Evolutionary conservation across 257 asterid genomes (phyloP).

Genomic region (Cinchona pubescens): DNA sequence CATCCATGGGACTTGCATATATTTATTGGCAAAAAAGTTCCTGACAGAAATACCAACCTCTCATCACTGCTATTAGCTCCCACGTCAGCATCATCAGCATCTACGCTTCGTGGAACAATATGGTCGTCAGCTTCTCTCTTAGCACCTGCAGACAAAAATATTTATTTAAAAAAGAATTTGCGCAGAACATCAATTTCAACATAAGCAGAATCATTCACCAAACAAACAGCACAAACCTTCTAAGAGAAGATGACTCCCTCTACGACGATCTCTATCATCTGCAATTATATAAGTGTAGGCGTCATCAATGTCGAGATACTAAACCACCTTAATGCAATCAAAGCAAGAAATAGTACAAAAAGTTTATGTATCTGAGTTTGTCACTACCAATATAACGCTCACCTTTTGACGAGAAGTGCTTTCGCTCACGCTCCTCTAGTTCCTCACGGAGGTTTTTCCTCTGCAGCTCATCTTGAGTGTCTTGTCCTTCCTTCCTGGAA

Average conservation of each 20-base stretch:
- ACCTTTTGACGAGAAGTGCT: constrained; percentile 73
- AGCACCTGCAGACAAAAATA: constrained; percentile 42
- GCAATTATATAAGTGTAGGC: constrained; percentile 24
- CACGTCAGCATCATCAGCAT: constrained; percentile 83
- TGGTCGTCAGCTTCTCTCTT: constrained; percentile 79
- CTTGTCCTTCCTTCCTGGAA: constrained; percentile 78
- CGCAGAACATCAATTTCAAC: background rate
- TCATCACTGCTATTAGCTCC: constrained; percentile 60
- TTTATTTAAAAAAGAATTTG: background rate
- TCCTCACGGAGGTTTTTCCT: constrained; percentile 75
- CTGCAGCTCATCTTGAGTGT: constrained; percentile 72
- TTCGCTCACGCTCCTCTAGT: constrained; percentile 75
- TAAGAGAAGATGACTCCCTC: constrained; percentile 69
- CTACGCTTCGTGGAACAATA: constrained; percentile 66
- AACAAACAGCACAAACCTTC: constrained; percentile 56
- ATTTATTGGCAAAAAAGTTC: background rate
- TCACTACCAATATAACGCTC: constrained; percentile 20
- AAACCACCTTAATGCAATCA: background rate
- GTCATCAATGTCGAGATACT: background rate
- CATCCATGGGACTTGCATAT: background rate
- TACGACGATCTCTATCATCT: constrained; percentile 92
- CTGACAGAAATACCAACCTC: constrained; percentile 39
- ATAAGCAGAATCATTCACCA: background rate
- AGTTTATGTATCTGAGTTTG: background rate
- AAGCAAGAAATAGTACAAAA: constrained; percentile 1